Evolutionary conservation across 2,329 filamentous ascomycete genomes (phyloP).

Genomic region (Calonectria naviculata): DNA sequence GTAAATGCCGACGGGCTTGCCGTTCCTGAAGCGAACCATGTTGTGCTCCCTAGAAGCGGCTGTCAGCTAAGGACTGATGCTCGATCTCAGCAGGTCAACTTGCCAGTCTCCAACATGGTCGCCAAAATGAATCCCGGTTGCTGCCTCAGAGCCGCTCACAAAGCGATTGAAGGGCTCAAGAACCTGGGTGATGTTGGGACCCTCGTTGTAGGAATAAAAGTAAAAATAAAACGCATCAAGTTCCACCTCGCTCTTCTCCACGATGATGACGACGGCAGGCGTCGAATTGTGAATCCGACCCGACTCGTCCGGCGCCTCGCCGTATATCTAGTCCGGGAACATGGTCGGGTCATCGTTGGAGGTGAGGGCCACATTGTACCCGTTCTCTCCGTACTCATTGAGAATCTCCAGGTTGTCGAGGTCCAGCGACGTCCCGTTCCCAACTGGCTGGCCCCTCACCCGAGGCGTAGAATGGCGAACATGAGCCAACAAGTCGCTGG

Average conservation of each 20-base stretch:
- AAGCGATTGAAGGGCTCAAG: slow-evolving; percentile 41
- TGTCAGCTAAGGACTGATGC: slow-evolving; percentile 7
- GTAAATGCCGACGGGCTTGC: slow-evolving; percentile 41
- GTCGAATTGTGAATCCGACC: slow-evolving; percentile 39
- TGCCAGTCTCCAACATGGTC: slow-evolving; percentile 45
- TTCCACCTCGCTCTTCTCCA: slow-evolving; percentile 39
- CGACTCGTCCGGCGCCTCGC: slow-evolving; percentile 35
- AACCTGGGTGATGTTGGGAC: slow-evolving; percentile 45
- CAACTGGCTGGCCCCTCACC: slow-evolving; percentile 29
- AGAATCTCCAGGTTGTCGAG: slow-evolving; percentile 45
- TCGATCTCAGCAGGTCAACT: neutral
- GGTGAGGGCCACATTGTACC: slow-evolving; percentile 32
- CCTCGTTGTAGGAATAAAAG: slow-evolving; percentile 48
- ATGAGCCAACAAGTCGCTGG: slow-evolving; percentile 44
- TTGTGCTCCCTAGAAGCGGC: slow-evolving; percentile 35
- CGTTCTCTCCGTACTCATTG: slow-evolving; percentile 29
- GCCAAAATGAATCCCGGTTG: slow-evolving; percentile 41
- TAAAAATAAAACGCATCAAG: slow-evolving; percentile 49
- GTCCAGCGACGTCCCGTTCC: slow-evolving; percentile 35
- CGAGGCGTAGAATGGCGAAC: slow-evolving; percentile 43
- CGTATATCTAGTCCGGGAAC: slow-evolving; percentile 42
- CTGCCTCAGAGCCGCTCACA: slow-evolving; percentile 20
- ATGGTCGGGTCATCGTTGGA: slow-evolving; percentile 42
- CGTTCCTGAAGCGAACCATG: slow-evolving; percentile 40
- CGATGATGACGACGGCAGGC: slow-evolving; percentile 44